phyloP scores from a whole-genome alignment of 164 flowering plant genomes.

The Tetrastigma voinierianum region DNA sequence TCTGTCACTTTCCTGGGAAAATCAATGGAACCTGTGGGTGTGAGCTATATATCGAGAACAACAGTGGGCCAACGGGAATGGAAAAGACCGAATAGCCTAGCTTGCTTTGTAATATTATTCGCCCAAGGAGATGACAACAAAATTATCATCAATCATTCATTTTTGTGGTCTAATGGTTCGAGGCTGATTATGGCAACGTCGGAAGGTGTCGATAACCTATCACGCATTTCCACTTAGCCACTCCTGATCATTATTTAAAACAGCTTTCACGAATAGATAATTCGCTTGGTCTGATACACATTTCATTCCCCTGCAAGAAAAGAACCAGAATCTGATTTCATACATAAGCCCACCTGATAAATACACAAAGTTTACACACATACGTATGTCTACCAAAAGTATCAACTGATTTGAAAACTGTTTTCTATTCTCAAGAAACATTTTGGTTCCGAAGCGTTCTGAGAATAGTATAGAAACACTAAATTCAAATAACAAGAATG shows the following conservation, averaged over 20 bases:
- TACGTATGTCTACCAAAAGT: no score
- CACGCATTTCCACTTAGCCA: constrained; percentile 70
- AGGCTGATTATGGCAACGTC: constrained; percentile 82
- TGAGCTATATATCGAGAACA: no score
- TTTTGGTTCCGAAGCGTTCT: no score
- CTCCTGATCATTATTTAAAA: constrained; percentile 77
- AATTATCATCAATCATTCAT: constrained; percentile 86
- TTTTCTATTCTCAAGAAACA: no score
- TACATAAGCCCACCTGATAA: no score
- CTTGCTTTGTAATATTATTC: constrained; percentile 23
- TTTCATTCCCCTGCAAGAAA: constrained; percentile 75
- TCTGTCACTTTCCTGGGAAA: no score
- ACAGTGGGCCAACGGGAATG: no score
- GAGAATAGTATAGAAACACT: no score
- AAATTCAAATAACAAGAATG: no score
- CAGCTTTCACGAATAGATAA: constrained; percentile 84
- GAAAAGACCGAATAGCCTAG: not conserved
- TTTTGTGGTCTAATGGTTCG: constrained; percentile 54
- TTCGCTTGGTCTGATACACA: constrained; percentile 85
- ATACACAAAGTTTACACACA: no score
- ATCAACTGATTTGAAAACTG: no score
- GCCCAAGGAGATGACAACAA: constrained; percentile 67
- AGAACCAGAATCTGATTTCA: not conserved
- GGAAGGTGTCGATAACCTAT: constrained; percentile 69
- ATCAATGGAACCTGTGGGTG: not conserved